Percentiles rank a stretch among this genome's conserved stretches.
These are phyloP conservation scores for Clonostachys rhizophaga DNA, from an alignment of 2,329 filamentous ascomycete species.

Conservation along the genomic window DNA sequence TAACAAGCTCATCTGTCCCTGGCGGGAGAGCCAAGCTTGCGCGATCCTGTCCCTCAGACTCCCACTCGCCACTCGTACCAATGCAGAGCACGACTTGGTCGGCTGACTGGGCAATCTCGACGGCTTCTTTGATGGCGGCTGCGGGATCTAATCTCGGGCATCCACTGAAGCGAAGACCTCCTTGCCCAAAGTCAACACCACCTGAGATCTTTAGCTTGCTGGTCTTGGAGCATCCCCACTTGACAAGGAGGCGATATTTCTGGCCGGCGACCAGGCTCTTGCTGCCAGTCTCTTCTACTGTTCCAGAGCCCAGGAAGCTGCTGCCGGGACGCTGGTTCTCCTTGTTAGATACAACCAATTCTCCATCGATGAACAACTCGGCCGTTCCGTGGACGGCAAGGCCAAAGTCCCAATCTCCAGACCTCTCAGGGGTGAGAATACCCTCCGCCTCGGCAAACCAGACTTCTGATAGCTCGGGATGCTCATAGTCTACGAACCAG, in stretches of 20 bases:
- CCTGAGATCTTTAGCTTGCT: slow-evolving; percentile 34
- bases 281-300: slow-evolving; percentile 16
- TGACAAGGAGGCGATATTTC: slow-evolving; percentile 6
- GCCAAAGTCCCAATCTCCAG: slow-evolving; percentile 19
- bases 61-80: slow-evolving; percentile 77
- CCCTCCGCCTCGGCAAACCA: not conserved
- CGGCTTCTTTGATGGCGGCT: slow-evolving; percentile 53
- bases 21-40: slow-evolving; percentile 75
- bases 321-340: slow-evolving; percentile 19
- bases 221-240: slow-evolving; percentile 5
- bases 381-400: slow-evolving; percentile 21
- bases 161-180: slow-evolving; percentile 9
- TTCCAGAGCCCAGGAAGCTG: slow-evolving; percentile 26
- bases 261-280: slow-evolving; percentile 2
- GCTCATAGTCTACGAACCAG: slow-evolving; percentile 16
- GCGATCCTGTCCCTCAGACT: slow-evolving; percentile 74
- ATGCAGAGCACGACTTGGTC: slow-evolving; percentile 77
- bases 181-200: slow-evolving; percentile 45
- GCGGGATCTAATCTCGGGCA: slow-evolving; percentile 50
- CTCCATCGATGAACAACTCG: slow-evolving; percentile 22
- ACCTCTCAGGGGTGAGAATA: not conserved
- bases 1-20: slow-evolving; percentile 65
- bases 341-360: slow-evolving; percentile 21
- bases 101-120: slow-evolving; percentile 60
- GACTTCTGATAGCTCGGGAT: slow-evolving; percentile 16